Base-by-base conservation (phyloP, 768 basidiomycete species). In the Lentinula guzmanii region DNA sequence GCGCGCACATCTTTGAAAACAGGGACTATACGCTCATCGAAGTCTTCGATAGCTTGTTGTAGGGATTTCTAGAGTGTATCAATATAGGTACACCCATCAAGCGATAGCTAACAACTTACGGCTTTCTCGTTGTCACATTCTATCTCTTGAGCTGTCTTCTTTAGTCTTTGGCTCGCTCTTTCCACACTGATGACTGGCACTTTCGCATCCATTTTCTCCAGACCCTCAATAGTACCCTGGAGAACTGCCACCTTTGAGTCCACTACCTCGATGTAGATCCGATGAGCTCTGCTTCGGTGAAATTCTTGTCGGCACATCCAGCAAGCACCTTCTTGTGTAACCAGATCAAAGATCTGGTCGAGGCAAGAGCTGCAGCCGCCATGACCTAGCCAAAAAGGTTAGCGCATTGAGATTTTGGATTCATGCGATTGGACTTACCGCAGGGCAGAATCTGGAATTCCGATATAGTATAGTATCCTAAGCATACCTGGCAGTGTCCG, bases 121-220 rank as follows among this genome's bases (percentile, higher is more conserved):
- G 45, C 58, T 37, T 5, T 48, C 18, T 59, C 58, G 24, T 59
- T 45, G 13, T 46, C 58, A 16, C 45, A 59, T 4, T 59, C 35
- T n/a, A 59, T n/a, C 33, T 33, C 48, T 9, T 46, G 45, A 59
- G 28, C 48, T n/a, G 46, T 51, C 37, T 18, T 50, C 21, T 34
- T 46, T 33, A 59, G 24, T 28, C n/a, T 50, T 5, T 24, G n/a
- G 10, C 33, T 51, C 16, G 45, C 46, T 16, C 46, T 16, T 15
- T 18, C 34, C 15, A 59, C 43, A 35, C 56, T 58, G 11, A 58
- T 58, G 24, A 18, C 5, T 28, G 42, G 42, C 56, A 35, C 31
- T 31, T 37, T 41, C 9, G 45, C 45, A 18, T 59, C 58, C 58
- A 59, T 59, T 24, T 9, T 59, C 35, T 21, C 58, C 58, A 59